A percentile compares a stretch with the other conserved stretches of the same genome.
Evolutionary conservation across 1,139 yeast species (phyloP).

Genomic region (Scheffersomyces insectosa): DNA sequence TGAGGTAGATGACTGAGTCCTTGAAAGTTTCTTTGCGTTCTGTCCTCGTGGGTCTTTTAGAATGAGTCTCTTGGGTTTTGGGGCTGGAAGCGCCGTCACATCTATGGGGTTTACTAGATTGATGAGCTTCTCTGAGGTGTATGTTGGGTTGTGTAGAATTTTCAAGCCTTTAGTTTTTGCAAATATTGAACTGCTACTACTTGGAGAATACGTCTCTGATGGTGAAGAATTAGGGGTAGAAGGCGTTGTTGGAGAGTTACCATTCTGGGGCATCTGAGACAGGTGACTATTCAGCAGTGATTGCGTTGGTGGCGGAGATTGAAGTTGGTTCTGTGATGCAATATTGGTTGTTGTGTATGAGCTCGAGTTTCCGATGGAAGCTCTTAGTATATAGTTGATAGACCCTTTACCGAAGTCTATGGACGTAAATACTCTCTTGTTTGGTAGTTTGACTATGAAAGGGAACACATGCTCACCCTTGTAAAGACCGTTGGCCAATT

Average conservation of each 20-base stretch:
- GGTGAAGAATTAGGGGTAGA: slow-evolving; percentile 1
- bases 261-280: not conserved
- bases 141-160: slow-evolving; percentile 27
- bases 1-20: slow-evolving; percentile 55
- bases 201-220: slow-evolving; percentile 2
- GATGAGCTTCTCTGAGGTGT: slow-evolving; percentile 55
- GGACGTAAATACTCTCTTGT: slow-evolving; percentile 68
- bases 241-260: slow-evolving; percentile 10
- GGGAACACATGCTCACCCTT: slow-evolving; percentile 90
- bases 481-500: slow-evolving; percentile 50
- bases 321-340: not conserved
- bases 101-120: slow-evolving; percentile 73
- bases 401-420: slow-evolving; percentile 85
- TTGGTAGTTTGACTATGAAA: slow-evolving; percentile 76
- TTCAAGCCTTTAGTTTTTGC: slow-evolving; percentile 26
- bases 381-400: slow-evolving; percentile 65
- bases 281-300: not conserved
- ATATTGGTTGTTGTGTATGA: slow-evolving; percentile 5
- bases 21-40: slow-evolving; percentile 21
- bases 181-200: slow-evolving; percentile 12
- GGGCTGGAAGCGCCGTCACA: slow-evolving; percentile 62
- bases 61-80: slow-evolving; percentile 66
- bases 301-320: slow-evolving; percentile 5
- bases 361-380: slow-evolving; percentile 45
- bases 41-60: slow-evolving; percentile 47